Evolutionary conservation across 495 filamentous ascomycete species (phyloP).

Genomic region (Xylaria longipes): DNA sequence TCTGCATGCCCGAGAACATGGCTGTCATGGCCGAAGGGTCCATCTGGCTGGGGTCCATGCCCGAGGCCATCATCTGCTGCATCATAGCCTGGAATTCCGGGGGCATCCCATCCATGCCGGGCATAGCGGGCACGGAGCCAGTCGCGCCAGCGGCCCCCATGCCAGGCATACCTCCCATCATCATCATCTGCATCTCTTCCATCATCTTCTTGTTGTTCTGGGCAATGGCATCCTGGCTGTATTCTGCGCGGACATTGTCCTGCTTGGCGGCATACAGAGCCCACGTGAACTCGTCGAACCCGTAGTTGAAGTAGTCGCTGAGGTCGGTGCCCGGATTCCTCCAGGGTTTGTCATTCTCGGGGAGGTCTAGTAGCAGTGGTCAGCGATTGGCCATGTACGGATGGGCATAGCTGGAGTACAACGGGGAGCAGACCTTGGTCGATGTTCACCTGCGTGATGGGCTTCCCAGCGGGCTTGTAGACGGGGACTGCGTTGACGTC

Average conservation of each 20-base stretch:
- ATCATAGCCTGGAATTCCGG: conserved; percentile 85
- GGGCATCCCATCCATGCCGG: conserved; percentile 74
- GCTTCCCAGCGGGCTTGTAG: conserved; percentile 74
- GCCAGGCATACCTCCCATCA: conserved; percentile 75
- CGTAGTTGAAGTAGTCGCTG: conserved; percentile 99
- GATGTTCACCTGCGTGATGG: conserved; percentile 83
- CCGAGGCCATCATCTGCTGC: conserved; percentile 78
- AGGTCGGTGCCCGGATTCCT: conserved; percentile 93
- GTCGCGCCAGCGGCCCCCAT: conserved; percentile 51
- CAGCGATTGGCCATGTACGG: conserved; percentile 21
- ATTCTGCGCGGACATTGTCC: conserved; percentile 73
- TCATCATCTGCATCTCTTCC: conserved; percentile 89
- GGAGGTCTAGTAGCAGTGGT: conserved; percentile 63
- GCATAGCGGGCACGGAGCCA: conserved; percentile 67
- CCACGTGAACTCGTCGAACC: conserved; percentile 99
- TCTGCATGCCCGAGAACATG: conserved; percentile 60
- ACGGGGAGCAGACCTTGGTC: conserved; percentile 53
- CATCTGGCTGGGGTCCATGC: conserved; percentile 84
- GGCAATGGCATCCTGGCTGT: conserved; percentile 62
- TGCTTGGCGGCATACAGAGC: conserved; percentile 92
- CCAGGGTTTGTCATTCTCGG: conserved; percentile 91
- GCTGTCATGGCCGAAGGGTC: conserved; percentile 59
- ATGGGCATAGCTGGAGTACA: conserved; percentile 16
- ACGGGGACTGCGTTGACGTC: conserved; percentile 84
- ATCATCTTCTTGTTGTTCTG: conserved; percentile 82